A percentile compares a stretch with the other conserved stretches of the same genome.
phyloP scores from a whole-genome alignment of 768 basidiomycete genomes.

The Suillus weaverae region DNA sequence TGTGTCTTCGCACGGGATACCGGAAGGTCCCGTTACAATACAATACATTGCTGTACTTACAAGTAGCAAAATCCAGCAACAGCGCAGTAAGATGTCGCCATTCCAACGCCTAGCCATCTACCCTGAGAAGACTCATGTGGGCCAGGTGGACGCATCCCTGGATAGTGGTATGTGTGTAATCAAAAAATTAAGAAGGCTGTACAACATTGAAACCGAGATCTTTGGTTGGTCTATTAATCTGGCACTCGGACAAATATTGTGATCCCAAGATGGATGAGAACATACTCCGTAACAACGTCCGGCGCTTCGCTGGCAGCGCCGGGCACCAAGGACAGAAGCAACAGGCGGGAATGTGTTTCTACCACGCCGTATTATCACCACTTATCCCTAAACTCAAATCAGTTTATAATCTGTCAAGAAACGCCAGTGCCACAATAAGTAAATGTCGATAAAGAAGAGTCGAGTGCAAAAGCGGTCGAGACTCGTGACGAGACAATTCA shows the following conservation, averaged over 20 bases:
- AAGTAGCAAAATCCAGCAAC: neutral
- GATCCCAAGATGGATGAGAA: neutral
- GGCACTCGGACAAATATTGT: neutral
- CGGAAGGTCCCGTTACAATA: neutral
- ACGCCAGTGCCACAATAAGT: neutral
- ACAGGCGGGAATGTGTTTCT: neutral
- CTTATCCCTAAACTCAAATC: neutral
- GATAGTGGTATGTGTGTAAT: neutral
- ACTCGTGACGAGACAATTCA: neutral
- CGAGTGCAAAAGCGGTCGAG: neutral
- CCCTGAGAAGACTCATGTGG: slow-evolving; percentile 1
- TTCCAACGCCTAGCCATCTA: neutral
- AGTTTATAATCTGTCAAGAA: neutral
- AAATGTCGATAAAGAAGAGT: neutral
- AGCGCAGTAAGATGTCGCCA: neutral
- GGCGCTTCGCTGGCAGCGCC: neutral
- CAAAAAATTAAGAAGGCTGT: neutral
- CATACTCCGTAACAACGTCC: neutral
- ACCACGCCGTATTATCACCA: neutral
- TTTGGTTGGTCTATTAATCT: neutral
- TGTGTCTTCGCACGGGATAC: neutral
- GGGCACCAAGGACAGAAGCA: slow-evolving; percentile 1
- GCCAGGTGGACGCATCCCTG: neutral
- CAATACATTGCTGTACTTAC: neutral
- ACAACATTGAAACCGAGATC: neutral